Evolutionary conservation across 352 stramenopile species (phyloP).

Genomic region (Thalassiosira hispida): DNA sequence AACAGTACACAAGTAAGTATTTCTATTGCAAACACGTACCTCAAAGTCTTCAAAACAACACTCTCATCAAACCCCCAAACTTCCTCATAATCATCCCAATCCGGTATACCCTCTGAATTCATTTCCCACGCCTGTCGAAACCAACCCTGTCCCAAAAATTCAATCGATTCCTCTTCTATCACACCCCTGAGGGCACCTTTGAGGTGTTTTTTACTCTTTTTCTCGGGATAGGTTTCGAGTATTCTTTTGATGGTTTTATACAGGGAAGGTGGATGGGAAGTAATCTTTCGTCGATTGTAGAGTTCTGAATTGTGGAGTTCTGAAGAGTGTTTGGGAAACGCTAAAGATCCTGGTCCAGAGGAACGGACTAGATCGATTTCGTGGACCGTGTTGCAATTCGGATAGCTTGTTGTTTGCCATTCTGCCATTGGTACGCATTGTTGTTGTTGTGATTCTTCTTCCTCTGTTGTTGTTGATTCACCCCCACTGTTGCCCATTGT

Average conservation of each 20-base stretch:
- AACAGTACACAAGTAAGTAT: background rate
- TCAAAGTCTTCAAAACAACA: constrained; percentile 79
- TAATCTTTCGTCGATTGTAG: constrained; percentile 12
- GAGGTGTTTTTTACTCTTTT: constrained; percentile 8
- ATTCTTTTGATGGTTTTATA: constrained; percentile 9
- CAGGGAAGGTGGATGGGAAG: constrained; percentile 12
- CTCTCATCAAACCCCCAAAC: constrained; percentile 24
- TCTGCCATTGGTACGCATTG: constrained; percentile 63
- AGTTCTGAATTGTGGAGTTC: constrained; percentile 11
- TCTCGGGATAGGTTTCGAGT: background rate
- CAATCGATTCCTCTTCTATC: constrained; percentile 39
- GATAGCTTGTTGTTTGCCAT: constrained; percentile 76
- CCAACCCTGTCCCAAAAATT: constrained; percentile 76
- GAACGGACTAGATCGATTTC: constrained; percentile 68
- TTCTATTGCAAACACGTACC: constrained; percentile 18
- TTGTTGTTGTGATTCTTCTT: constrained; percentile 9
- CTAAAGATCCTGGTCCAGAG: constrained; percentile 8
- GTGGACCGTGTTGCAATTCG: constrained; percentile 81
- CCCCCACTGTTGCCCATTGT: background rate
- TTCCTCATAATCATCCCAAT: constrained; percentile 34
- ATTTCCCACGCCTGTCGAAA: constrained; percentile 79
- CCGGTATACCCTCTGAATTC: constrained; percentile 25
- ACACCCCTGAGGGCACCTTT: constrained; percentile 31
- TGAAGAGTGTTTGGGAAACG: constrained; percentile 10
- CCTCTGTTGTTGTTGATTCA: background rate